These are phyloP conservation scores for Alternaria alternata DNA, from an alignment of 2,329 filamentous ascomycete species.

Conservation along the genomic window DNA sequence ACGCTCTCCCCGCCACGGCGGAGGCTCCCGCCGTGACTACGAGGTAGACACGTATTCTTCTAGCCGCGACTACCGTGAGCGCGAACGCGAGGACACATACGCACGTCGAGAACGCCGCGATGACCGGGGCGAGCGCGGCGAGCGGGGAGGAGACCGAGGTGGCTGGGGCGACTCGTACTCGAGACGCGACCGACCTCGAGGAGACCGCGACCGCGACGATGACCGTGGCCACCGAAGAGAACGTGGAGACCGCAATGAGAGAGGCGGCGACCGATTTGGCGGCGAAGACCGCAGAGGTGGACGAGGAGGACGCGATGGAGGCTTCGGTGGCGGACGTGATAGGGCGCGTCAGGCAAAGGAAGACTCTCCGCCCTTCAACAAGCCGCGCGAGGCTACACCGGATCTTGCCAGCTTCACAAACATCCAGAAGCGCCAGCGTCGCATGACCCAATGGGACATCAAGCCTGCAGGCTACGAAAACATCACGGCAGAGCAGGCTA, in stretches of 20 bases:
- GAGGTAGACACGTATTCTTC: constrained; percentile 89
- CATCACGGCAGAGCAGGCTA: constrained; percentile 97
- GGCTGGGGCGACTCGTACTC: constrained; percentile 67
- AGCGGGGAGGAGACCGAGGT: constrained; percentile 44
- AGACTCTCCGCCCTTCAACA: constrained; percentile 75
- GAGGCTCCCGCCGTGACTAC: constrained; percentile 69
- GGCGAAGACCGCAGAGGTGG: constrained; percentile 49
- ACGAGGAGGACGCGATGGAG: constrained; percentile 36
- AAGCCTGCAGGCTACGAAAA: constrained; percentile 98
- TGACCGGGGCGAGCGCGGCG: constrained; percentile 59
- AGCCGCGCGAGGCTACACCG: constrained; percentile 94
- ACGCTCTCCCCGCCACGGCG: constrained; percentile 79
- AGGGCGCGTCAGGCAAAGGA: constrained; percentile 72
- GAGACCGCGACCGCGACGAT: constrained; percentile 43
- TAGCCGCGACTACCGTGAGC: constrained; percentile 88
- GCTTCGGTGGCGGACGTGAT: constrained; percentile 53
- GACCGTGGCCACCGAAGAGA: constrained; percentile 47
- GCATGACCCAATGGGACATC: constrained; percentile 98
- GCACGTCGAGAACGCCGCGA: constrained; percentile 66
- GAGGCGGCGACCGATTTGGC: constrained; percentile 60
- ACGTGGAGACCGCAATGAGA: constrained; percentile 54
- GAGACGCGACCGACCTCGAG: constrained; percentile 45
- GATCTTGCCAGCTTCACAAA: constrained; percentile 89
- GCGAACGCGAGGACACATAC: constrained; percentile 93
- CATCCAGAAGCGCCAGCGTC: constrained; percentile 84